phyloP scores from a whole-genome alignment of 305 asterid genomes.

The Ajuga reptans region DNA sequence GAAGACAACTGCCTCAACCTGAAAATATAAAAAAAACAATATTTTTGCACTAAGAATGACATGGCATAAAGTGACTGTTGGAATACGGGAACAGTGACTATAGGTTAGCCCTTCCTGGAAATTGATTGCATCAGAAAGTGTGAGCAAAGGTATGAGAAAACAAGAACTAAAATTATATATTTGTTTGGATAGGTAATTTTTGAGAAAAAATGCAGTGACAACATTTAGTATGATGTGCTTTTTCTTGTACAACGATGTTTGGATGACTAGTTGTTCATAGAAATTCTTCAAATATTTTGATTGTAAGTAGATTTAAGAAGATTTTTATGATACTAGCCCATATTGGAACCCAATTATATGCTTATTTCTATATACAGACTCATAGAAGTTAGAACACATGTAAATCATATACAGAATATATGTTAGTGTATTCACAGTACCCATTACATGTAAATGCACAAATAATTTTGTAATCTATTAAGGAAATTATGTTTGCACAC shows the following conservation, averaged over 20 bases:
- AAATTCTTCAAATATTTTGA: neutral
- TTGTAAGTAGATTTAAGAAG: neutral
- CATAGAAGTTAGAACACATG: neutral
- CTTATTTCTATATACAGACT: neutral
- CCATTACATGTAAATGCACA: neutral
- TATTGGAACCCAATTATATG: neutral
- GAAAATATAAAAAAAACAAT: slow-evolving; percentile 17
- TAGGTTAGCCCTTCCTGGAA: too few relatives aligned
- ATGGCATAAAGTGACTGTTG: slow-evolving; percentile 14
- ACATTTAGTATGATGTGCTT: neutral
- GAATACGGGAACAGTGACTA: neutral
- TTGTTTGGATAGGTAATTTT: neutral
- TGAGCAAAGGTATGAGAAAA: neutral
- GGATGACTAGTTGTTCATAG: neutral
- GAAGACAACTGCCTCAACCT: slow-evolving; percentile 93
- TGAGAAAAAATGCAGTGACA: neutral
- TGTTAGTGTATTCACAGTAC: neutral
- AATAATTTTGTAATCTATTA: neutral
- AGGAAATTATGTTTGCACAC: neutral
- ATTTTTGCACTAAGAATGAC: slow-evolving; percentile 19
- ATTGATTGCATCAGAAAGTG: too few relatives aligned
- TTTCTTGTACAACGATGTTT: neutral
- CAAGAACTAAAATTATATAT: too few relatives aligned
- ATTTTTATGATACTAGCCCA: neutral
- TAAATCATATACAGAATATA: neutral